Percentiles rank a stretch among this genome's conserved stretches.
phyloP scores from a whole-genome alignment of 2,329 filamentous ascomycete genomes.

The Lizonia empirigonia region DNA sequence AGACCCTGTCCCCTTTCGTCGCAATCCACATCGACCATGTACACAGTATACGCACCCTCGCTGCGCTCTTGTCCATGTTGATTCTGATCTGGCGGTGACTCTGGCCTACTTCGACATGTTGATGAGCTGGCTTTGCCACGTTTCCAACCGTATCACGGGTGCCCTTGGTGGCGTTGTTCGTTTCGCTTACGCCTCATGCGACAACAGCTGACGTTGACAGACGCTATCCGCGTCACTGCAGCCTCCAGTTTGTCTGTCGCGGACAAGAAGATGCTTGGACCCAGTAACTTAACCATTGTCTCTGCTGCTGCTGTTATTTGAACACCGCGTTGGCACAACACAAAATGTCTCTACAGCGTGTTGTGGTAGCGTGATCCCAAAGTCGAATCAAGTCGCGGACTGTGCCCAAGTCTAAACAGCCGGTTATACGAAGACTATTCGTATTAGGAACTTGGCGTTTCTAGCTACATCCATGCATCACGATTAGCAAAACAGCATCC shows the following conservation, averaged over 20 bases:
- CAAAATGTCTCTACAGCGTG: too few species aligned
- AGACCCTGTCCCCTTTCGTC: slow-evolving; percentile 1
- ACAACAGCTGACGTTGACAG: slow-evolving; percentile 6
- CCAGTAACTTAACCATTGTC: neutral
- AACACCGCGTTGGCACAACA: too few species aligned
- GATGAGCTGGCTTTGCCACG: neutral
- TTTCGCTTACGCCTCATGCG: slow-evolving; percentile 10
- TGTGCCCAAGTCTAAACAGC: too few species aligned
- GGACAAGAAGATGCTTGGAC: neutral
- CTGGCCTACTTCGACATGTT: neutral
- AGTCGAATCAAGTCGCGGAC: too few species aligned
- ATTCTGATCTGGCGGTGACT: neutral
- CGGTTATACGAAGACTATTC: too few species aligned
- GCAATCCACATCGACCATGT: neutral
- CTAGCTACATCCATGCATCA: too few species aligned
- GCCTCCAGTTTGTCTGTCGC: neutral
- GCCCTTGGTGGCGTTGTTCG: neutral
- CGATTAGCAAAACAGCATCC: too few species aligned
- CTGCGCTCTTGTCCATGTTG: neutral
- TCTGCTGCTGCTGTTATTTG: neutral
- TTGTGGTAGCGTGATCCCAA: too few species aligned
- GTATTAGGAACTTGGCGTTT: too few species aligned
- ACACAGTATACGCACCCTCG: too few species aligned
- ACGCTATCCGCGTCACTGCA: slow-evolving; percentile 3
- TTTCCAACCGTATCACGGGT: neutral